Base-by-base conservation (phyloP, 139 green algal genomes). In the Chlamydomonas urium region DNA sequence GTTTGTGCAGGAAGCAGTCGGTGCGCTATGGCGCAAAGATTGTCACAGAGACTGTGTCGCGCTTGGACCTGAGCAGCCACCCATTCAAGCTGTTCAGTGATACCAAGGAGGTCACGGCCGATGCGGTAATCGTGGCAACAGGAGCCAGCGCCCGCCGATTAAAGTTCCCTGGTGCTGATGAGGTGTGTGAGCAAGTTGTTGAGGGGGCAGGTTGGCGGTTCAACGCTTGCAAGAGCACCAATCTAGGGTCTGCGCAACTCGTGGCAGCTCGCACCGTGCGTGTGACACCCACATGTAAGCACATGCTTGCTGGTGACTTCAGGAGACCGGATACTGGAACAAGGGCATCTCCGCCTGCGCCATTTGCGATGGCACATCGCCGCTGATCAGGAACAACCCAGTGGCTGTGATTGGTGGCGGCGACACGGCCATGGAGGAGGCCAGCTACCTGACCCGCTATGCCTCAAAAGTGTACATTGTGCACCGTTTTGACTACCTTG, bases 381-480 rank as follows among this genome's bases (percentile, higher is more conserved):
- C 37, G 5, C 24, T 56, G 23, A 10, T 61, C 23, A 53, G 63
- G 36, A 56, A 34, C 19, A 50, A 36, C 24, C 86, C 89, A 28
- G 84, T 94, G 33, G 90, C 85, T 3, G 90, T 95, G 38, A 87
- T 95, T 60, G 90, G 90, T 59, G 90, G 89, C 21, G 90, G 90
- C 10, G 90, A 95, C 77, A 86, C 75, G 37, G 90, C 90, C 34
- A 90, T 91, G 79, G 90, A 95, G 83, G 90, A 95, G 76, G 87
- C 89, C 2, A 59, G 74, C 24, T 93, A 92, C 71, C 81, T 95
- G 3, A 92, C 89, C 24, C 87, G 89, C 72, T 93, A 87, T 23
- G 83, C 38, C 23, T 47, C 4, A 3, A 58, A 75, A 36, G 69
- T 75, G 37, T 96, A 93, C 85, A 89, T 96, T 79, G 83, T 96